Conservation (phyloP, 148 eudicot genomes). For the Dianthus caryophyllus region DNA sequence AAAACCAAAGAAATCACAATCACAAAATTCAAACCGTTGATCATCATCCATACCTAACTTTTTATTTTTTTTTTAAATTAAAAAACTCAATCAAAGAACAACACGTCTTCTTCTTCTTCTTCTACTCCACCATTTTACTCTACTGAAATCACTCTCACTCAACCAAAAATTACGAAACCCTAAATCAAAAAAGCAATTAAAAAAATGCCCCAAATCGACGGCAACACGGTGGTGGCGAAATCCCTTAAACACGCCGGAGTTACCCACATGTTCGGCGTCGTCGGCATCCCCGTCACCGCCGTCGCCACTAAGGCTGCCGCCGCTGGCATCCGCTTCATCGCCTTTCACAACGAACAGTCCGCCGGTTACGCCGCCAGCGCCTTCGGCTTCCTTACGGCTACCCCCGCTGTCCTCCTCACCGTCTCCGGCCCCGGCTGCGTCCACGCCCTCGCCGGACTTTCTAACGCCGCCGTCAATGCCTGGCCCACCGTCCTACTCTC, state of each 20-base stretch:
- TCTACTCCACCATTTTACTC: no score
- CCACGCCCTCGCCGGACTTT: slow-evolving; percentile 90
- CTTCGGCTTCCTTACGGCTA: slow-evolving; percentile 78
- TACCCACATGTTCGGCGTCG: slow-evolving; percentile 78
- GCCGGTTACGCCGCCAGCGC: slow-evolving; percentile 98
- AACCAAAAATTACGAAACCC: no score
- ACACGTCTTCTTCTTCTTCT: no score
- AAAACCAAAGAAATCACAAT: no score
- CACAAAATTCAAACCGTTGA: no score
- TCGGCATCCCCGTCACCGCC: slow-evolving; percentile 95
- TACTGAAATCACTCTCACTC: no score
- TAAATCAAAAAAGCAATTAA: no score
- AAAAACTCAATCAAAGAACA: no score
- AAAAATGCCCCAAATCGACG: slow-evolving; percentile 48
- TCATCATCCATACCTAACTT: no score
- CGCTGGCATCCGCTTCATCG: slow-evolving; percentile 79
- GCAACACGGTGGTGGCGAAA: slow-evolving; percentile 61
- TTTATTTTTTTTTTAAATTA: no score
- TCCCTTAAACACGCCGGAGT: slow-evolving; percentile 60
- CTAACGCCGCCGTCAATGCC: slow-evolving; percentile 66
- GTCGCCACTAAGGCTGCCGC: slow-evolving; percentile 69
- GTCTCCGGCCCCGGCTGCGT: slow-evolving; percentile 98
- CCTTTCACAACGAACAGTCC: slow-evolving; percentile 98
- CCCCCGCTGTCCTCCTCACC: slow-evolving; percentile 82
- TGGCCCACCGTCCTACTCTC: slow-evolving; percentile 84